phyloP scores from a whole-genome alignment of 1,284 basidiomycete species.

The Thelephora terrestris region DNA sequence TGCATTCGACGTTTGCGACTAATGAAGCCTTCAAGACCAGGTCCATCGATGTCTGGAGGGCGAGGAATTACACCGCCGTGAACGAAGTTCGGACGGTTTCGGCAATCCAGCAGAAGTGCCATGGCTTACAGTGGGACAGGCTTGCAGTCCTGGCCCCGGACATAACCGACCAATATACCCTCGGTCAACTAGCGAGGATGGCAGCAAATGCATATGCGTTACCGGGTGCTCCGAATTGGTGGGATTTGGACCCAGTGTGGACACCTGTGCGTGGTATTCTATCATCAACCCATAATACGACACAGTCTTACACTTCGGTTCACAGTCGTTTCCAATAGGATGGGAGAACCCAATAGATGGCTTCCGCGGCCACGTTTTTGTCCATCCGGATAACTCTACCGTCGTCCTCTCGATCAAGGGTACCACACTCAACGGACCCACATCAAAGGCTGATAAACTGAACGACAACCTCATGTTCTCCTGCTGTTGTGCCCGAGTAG shows the following conservation, averaged over 20 bases:
- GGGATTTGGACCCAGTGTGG: slow-evolving; percentile 68
- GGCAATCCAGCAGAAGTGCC: slow-evolving; percentile 34
- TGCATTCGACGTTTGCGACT: slow-evolving; percentile 5
- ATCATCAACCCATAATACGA: slow-evolving; percentile 1
- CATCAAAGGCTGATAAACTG: slow-evolving; percentile 87
- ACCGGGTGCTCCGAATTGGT: slow-evolving; percentile 69
- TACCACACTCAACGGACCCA: slow-evolving; percentile 75
- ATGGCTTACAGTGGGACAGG: slow-evolving; percentile 47
- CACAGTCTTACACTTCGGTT: slow-evolving; percentile 5
- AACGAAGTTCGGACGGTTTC: slow-evolving; percentile 45
- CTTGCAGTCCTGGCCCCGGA: slow-evolving; percentile 55
- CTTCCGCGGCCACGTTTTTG: slow-evolving; percentile 87
- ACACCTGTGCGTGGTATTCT: slow-evolving; percentile 47
- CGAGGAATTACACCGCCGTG: slow-evolving; percentile 39
- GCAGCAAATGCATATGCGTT: slow-evolving; percentile 82
- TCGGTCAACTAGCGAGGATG: slow-evolving; percentile 85
- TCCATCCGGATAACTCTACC: slow-evolving; percentile 71
- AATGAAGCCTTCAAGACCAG: slow-evolving; percentile 33
- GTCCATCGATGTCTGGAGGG: slow-evolving; percentile 51
- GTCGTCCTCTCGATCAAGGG: slow-evolving; percentile 93
- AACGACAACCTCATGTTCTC: slow-evolving; percentile 97
- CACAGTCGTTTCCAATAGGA: slow-evolving; percentile 79
- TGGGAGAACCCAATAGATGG: slow-evolving; percentile 80
- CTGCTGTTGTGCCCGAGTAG: slow-evolving; percentile 93
- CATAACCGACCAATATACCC: slow-evolving; percentile 70